Conservation (phyloP, 2,329 filamentous ascomycete genomes). For the Cytospora piceicola region DNA sequence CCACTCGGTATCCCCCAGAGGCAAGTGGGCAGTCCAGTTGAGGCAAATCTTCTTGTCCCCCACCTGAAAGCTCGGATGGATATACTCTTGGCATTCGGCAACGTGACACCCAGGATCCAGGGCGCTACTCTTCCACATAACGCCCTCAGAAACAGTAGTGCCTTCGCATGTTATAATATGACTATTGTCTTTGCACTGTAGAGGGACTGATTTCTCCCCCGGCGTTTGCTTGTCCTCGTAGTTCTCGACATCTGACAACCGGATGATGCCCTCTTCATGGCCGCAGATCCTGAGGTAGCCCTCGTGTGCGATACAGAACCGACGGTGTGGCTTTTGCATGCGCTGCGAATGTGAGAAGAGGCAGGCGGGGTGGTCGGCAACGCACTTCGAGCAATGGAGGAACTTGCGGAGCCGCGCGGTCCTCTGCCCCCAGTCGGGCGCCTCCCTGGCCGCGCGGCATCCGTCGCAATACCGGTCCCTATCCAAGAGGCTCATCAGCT, state of each 20-base stretch:
- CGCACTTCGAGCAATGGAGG: not conserved
- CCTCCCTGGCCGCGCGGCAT: not conserved
- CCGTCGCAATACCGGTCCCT: conserved; percentile 11
- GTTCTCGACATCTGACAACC: not conserved
- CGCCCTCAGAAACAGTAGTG: not conserved
- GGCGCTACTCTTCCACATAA: too few species aligned
- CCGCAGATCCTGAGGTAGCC: conserved; percentile 6
- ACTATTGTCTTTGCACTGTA: not conserved
- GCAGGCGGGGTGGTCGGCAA: conserved; percentile 6
- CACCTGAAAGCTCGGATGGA: not conserved
- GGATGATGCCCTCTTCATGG: conserved; percentile 3
- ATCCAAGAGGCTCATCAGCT: not conserved
- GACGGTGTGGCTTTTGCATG: not conserved
- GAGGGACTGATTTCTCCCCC: too few species aligned
- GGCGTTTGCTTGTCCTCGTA: too few species aligned
- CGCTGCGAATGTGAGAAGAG: not conserved
- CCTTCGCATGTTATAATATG: not conserved
- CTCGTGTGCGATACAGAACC: conserved; percentile 13
- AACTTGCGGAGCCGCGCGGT: not conserved
- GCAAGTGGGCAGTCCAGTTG: conserved; percentile 11
- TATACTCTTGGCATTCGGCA: not conserved
- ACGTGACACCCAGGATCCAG: not conserved
- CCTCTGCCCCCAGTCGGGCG: not conserved
- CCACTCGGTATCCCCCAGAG: not conserved
- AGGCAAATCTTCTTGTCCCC: not conserved